Base-by-base conservation (phyloP, 2,329 filamentous ascomycete genomes). In the Periconia sp. region DNA sequence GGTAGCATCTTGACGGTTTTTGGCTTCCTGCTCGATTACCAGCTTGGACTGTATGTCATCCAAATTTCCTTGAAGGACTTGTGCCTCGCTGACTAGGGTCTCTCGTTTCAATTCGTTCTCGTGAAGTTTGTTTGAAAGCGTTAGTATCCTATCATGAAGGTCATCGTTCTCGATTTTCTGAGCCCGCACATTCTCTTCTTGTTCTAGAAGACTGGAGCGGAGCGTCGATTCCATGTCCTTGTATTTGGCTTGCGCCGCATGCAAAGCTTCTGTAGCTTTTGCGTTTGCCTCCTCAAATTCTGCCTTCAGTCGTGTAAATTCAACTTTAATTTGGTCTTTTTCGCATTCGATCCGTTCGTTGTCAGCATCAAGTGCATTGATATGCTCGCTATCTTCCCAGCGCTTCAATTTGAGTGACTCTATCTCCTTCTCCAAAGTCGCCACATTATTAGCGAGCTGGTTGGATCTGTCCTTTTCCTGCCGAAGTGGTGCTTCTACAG, bases 401-500 rank as follows among this genome's bases (percentile, higher is more conserved):
- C 51, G 54, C 42, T 68, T 60, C 15, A 56, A 58, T 35, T 65
- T 57, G 3, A 74, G 72, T 3, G 65, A 67, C 31, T 74, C 64
- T 10, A 75, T 66, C 41, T 78, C 68, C 0, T 68, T 54, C 18
- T 68, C 68, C 2, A 79, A 53, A 10, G 61, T 58, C 9, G 68
- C 54, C 2, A 76, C 65, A 52, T 66, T 50, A 10, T 59, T 53
- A 44, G 76, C 61, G 14, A 77, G 61, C 19, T 66, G 60, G 41
- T 59, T 50, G n/a, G 64, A 69, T 47, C 65, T 75, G 15, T 69
- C 64, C 50, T 73, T 69, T 58, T 81, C 80, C 15, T 71, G 68
- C 5, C 76, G 75, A 13, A 86, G 70, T 6, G 84, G 84, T 46
- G 75, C 75, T 66, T 86, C 84, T 2, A 81, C 74, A 31, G 76